Evolutionary conservation across 441 rosid species (phyloP).

Genomic region (Croton laevigatus): DNA sequence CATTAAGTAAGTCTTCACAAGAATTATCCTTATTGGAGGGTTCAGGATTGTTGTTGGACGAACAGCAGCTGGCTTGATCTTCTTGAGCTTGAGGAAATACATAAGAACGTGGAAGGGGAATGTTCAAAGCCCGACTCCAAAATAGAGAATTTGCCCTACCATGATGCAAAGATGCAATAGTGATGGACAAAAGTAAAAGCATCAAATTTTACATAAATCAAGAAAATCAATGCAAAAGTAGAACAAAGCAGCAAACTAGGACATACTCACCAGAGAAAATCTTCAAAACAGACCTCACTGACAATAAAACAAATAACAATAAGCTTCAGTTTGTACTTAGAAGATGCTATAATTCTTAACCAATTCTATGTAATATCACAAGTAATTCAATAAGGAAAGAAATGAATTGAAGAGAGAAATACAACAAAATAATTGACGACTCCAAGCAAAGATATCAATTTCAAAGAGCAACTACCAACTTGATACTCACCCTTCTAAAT

Average conservation of each 20-base stretch:
- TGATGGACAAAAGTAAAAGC: constrained; percentile 18
- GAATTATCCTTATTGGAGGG: constrained; percentile 21
- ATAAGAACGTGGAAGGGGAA: constrained; percentile 80
- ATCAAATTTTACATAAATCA: constrained; percentile 14
- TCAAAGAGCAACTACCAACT: not conserved
- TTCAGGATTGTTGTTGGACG: constrained; percentile 22
- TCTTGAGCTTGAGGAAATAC: constrained; percentile 72
- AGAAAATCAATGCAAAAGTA: not conserved
- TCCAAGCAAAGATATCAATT: not conserved
- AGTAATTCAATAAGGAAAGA: not conserved
- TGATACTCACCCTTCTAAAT: constrained; percentile 48
- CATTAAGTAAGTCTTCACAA: constrained; percentile 18
- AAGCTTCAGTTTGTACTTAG: not conserved
- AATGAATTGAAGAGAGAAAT: not conserved
- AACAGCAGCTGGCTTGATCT: constrained; percentile 24
- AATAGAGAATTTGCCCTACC: constrained; percentile 90
- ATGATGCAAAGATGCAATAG: constrained; percentile 21
- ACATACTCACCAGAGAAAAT: constrained; percentile 77
- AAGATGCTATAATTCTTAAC: constrained; percentile 9
- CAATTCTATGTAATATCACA: not conserved
- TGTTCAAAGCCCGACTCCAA: constrained; percentile 92
- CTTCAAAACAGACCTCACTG: constrained; percentile 76
- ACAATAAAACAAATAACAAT: constrained; percentile 28
- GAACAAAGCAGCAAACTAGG: constrained; percentile 8
- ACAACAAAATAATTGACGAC: not conserved